A percentile compares a stretch with the other conserved stretches of the same genome.
Conservation (phyloP, 176 grass and related monocot species). For the Dactylis glomerata region DNA sequence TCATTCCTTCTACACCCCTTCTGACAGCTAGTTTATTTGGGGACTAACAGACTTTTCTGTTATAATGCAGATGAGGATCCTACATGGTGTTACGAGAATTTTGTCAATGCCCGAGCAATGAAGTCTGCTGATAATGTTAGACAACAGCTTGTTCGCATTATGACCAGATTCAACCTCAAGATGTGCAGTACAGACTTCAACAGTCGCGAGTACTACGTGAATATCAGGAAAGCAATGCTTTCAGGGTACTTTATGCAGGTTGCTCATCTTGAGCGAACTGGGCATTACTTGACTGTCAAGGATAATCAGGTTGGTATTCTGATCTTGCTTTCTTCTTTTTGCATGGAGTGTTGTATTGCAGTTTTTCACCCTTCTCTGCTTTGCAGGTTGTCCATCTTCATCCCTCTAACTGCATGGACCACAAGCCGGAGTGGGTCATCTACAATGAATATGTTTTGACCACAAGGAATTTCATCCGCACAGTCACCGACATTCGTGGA, state of each 20-base stretch:
- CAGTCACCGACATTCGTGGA: slow-evolving; percentile 83
- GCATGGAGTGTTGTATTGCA: neutral
- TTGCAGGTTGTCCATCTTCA: slow-evolving; percentile 90
- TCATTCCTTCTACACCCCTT: neutral
- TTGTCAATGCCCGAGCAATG: slow-evolving; percentile 68
- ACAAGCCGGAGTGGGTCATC: slow-evolving; percentile 98
- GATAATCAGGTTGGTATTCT: slow-evolving; percentile 82
- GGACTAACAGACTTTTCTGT: neutral
- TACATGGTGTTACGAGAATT: slow-evolving; percentile 98
- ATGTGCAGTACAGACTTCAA: slow-evolving; percentile 90
- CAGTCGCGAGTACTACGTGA: slow-evolving; percentile 83
- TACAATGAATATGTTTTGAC: slow-evolving; percentile 96
- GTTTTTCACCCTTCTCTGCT: neutral
- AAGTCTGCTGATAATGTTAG: slow-evolving; percentile 98
- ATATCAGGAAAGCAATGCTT: slow-evolving; percentile 87
- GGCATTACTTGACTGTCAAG: slow-evolving; percentile 92
- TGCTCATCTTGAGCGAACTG: slow-evolving; percentile 86
- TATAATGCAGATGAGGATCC: slow-evolving; percentile 66
- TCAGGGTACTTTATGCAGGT: slow-evolving; percentile 99
- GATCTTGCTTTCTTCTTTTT: neutral
- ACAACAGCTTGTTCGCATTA: slow-evolving; percentile 89
- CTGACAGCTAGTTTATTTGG: neutral
- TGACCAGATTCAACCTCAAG: slow-evolving; percentile 94
- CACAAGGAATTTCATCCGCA: slow-evolving; percentile 90
- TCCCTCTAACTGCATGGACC: slow-evolving; percentile 87